A percentile compares a stretch with the other conserved stretches of the same genome.
Conservation (phyloP, 2,329 filamentous ascomycete species). For the Sarocladium brachiariae region DNA sequence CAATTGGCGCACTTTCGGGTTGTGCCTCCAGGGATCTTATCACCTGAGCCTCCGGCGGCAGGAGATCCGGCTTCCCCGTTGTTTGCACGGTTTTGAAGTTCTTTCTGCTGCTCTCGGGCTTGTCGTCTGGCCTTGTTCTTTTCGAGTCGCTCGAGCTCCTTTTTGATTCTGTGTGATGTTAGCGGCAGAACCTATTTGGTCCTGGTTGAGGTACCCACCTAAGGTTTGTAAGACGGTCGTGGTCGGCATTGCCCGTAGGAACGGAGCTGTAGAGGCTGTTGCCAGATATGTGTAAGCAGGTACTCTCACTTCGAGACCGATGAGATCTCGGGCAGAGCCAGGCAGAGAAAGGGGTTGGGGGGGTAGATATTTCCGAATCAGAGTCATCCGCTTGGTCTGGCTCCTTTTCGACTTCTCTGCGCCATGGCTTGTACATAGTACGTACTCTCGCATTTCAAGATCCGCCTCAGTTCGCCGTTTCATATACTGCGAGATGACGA, state of each 20-base stretch:
- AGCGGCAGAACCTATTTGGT: constrained; percentile 8
- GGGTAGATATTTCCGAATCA: background rate
- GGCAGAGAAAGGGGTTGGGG: constrained; percentile 13
- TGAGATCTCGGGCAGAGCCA: constrained; percentile 22
- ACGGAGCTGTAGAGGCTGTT: constrained; percentile 42
- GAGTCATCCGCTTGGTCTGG: constrained; percentile 1
- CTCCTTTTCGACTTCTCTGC: background rate
- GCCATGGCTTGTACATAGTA: constrained; percentile 16
- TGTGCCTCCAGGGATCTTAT: constrained; percentile 57
- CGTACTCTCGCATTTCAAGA: constrained; percentile 66
- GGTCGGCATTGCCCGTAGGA: constrained; percentile 43
- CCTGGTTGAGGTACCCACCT: constrained; percentile 22
- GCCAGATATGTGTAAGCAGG: constrained; percentile 32
- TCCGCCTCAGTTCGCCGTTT: constrained; percentile 68
- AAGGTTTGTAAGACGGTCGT: constrained; percentile 40
- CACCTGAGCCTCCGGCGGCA: constrained; percentile 28
- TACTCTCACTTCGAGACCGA: constrained; percentile 28
- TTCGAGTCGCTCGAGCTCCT: constrained; percentile 74
- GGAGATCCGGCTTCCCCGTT: constrained; percentile 43
- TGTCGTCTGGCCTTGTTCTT: constrained; percentile 88
- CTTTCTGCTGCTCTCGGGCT: constrained; percentile 85
- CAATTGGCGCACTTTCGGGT: constrained; percentile 96
- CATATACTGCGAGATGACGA: constrained; percentile 84
- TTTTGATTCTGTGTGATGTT: constrained; percentile 31
- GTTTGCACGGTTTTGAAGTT: constrained; percentile 42